phyloP scores from a whole-genome alignment of 1,139 yeast genomes.

The Yamadazyma atmosphaerica region DNA sequence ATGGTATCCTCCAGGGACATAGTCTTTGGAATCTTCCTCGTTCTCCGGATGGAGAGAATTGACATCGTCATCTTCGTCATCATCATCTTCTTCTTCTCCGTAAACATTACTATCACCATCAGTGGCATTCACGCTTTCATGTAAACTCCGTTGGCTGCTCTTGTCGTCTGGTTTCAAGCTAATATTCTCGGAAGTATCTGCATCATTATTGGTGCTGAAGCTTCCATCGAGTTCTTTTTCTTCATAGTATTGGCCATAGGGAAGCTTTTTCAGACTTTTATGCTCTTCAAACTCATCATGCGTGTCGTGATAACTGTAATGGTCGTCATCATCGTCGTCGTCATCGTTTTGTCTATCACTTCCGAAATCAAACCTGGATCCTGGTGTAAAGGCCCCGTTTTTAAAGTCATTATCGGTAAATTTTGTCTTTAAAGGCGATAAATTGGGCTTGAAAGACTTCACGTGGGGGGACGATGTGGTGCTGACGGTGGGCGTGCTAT shows the following conservation, averaged over 20 bases:
- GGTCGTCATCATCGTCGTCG: constrained; percentile 1
- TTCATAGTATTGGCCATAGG: neutral
- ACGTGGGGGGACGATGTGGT: constrained; percentile 24
- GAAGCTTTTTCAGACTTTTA: neutral
- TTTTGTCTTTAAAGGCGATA: constrained; percentile 37
- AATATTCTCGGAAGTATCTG: no score
- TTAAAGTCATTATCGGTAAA: constrained; percentile 21
- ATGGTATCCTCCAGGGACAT: constrained; percentile 83
- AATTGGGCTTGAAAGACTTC: constrained; percentile 36
- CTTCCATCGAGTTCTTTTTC: neutral
- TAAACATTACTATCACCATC: constrained; percentile 19
- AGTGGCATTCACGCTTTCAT: constrained; percentile 10
- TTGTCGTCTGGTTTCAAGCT: constrained; percentile 2
- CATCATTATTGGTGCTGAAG: neutral
- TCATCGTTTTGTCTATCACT: constrained; percentile 10
- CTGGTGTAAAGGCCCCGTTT: constrained; percentile 14
- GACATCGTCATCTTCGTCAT: constrained; percentile 36
- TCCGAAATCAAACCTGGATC: constrained; percentile 17
- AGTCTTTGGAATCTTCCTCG: constrained; percentile 72
- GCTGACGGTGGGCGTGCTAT: constrained; percentile 29
- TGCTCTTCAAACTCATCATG: constrained; percentile 1
- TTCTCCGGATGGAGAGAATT: constrained; percentile 45
- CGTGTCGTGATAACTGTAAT: constrained; percentile 5
- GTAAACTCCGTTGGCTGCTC: constrained; percentile 11
- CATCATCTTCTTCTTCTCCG: constrained; percentile 46